phyloP scores from a whole-genome alignment of 164 flowering plant genomes.

The Sextonia rubra region DNA sequence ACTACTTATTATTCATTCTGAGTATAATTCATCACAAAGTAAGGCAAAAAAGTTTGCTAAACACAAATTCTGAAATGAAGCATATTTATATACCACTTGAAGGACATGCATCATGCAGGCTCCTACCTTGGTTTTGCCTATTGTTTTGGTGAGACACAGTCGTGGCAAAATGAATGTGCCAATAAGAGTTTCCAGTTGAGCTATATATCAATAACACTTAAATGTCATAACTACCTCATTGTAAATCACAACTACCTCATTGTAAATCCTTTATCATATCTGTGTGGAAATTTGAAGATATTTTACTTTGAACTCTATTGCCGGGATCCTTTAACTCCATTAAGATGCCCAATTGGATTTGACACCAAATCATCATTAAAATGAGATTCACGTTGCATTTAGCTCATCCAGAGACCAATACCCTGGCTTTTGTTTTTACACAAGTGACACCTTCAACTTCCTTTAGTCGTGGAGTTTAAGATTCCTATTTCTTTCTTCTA shows the following conservation, averaged over 20 bases:
- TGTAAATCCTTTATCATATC: too few species aligned
- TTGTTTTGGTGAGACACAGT: neutral
- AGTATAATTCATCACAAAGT: neutral
- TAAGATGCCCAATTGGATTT: neutral
- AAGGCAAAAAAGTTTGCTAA: neutral
- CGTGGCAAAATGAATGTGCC: neutral
- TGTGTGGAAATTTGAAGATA: neutral
- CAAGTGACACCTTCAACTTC: neutral
- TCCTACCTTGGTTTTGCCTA: neutral
- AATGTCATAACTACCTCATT: neutral
- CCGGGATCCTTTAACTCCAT: too few species aligned
- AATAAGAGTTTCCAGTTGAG: neutral
- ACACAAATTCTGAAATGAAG: neutral
- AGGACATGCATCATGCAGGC: neutral
- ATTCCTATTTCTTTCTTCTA: neutral
- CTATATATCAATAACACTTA: too few species aligned
- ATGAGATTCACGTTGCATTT: neutral
- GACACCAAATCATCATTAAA: neutral
- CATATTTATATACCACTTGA: too few species aligned
- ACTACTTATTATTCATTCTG: neutral
- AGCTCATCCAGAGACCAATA: neutral
- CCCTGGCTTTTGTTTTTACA: neutral
- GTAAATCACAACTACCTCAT: too few species aligned
- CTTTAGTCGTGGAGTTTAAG: neutral
- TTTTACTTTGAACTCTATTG: too few species aligned